These are phyloP conservation scores for Kandelia obovata DNA, from an alignment of 345 rosid species.

Conservation along the genomic window DNA sequence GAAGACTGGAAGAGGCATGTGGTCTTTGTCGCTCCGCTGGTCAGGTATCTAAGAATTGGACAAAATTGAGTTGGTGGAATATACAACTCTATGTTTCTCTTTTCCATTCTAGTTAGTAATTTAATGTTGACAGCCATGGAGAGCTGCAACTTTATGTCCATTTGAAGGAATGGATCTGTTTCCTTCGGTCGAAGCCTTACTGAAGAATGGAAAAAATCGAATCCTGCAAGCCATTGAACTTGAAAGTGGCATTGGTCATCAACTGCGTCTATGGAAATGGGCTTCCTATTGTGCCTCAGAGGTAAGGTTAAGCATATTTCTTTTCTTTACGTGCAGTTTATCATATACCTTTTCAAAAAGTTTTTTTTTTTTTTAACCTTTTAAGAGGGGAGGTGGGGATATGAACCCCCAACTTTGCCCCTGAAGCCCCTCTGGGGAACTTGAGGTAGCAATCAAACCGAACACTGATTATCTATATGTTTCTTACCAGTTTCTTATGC, in stretches of 20 bases:
- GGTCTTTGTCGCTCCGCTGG: conserved; percentile 94
- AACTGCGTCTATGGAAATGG: conserved; percentile 94
- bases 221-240: conserved; percentile 86
- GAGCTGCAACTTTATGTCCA: conserved; percentile 86
- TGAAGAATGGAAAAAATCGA: conserved; percentile 75
- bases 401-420: no score
- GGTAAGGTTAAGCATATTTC: conserved; percentile 34
- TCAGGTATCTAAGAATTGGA: conserved; percentile 52
- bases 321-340: not conserved
- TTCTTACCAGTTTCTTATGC: not conserved
- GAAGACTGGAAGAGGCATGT: conserved; percentile 89
- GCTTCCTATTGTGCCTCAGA: conserved; percentile 92
- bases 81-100: conserved; percentile 1
- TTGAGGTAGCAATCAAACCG: no score
- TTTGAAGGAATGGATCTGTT: conserved; percentile 77
- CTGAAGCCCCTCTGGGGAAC: no score
- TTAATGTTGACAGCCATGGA: conserved; percentile 69
- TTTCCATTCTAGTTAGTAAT: not conserved
- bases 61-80: conserved; percentile 6
- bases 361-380: not conserved
- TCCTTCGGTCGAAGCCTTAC: conserved; percentile 81
- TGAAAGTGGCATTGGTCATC: conserved; percentile 89
- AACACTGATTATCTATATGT: not conserved
- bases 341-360: not conserved
- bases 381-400: no score